Evolutionary conservation across 106 monocot species (phyloP).

Genomic region (Dendrobium nobile): DNA sequence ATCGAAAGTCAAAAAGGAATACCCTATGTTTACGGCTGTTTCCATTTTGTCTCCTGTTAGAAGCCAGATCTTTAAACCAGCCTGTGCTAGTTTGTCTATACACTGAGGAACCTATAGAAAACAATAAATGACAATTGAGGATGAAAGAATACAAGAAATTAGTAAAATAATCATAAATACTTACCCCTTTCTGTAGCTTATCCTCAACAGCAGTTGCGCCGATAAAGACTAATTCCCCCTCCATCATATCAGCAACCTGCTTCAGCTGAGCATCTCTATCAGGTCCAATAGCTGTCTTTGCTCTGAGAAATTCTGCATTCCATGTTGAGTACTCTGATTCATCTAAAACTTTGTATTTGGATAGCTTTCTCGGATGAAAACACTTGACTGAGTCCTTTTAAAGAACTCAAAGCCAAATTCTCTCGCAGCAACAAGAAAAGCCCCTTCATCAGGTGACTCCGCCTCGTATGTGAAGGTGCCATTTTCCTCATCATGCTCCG

Average conservation of each 20-base stretch:
- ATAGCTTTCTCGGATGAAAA: constrained; percentile 46
- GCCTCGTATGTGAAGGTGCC: constrained; percentile 54
- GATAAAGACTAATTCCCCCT: constrained; percentile 46
- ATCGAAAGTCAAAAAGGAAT: not conserved
- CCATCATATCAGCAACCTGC: constrained; percentile 41
- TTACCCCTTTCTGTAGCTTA: constrained; percentile 56
- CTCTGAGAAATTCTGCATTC: constrained; percentile 38
- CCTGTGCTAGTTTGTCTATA: constrained; percentile 84
- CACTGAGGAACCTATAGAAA: constrained; percentile 60
- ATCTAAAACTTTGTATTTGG: constrained; percentile 38
- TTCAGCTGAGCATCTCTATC: constrained; percentile 43
- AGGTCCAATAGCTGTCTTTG: constrained; percentile 42
- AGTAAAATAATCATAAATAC: constrained; percentile 2
- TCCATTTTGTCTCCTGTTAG: constrained; percentile 95
- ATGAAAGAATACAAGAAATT: not conserved
- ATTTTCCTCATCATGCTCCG: constrained; percentile 51
- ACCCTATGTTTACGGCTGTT: constrained; percentile 91
- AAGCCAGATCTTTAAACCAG: constrained; percentile 91
- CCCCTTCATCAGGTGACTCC: constrained; percentile 77
- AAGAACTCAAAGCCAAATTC: constrained; percentile 82
- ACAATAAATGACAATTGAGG: not conserved
- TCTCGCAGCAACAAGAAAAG: constrained; percentile 70
- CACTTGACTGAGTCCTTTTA: constrained; percentile 66
- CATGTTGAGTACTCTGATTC: constrained; percentile 40
- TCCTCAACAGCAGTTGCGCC: constrained; percentile 68